These are phyloP conservation scores for Solanum hybrid DNA, from an alignment of 305 asterid genomes.

Conservation along the genomic window DNA sequence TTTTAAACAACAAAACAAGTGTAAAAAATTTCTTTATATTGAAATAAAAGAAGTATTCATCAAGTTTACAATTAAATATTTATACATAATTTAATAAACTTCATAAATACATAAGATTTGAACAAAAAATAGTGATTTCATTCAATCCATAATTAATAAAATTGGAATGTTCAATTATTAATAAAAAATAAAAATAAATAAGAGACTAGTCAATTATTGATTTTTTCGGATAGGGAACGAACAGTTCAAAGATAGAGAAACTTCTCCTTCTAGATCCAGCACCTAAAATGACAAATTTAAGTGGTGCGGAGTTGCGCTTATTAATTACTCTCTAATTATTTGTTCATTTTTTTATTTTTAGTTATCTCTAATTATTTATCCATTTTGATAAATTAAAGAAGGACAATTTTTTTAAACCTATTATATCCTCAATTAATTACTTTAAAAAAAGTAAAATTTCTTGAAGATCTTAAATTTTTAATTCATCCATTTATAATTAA, in stretches of 20 bases:
- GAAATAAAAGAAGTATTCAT: neutral
- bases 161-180: neutral
- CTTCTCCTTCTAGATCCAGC: neutral
- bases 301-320: neutral
- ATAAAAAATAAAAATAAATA: too few species aligned
- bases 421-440: too few species aligned
- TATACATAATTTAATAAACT: neutral
- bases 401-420: too few species aligned
- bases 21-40: too few species aligned
- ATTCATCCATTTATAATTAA: neutral
- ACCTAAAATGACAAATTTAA: neutral
- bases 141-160: neutral
- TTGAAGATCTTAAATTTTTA: too few species aligned
- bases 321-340: neutral
- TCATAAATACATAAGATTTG: neutral
- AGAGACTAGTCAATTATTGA: neutral
- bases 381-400: neutral
- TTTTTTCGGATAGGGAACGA: neutral
- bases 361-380: fast-evolving
- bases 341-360: too few species aligned
- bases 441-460: too few species aligned
- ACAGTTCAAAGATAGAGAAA: neutral
- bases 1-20: neutral
- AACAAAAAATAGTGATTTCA: neutral
- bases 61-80: neutral